Percentiles rank a stretch among this genome's conserved stretches.
Evolutionary conservation across 768 basidiomycete genomes (phyloP).

Genomic region (Tulasnella sp.): DNA sequence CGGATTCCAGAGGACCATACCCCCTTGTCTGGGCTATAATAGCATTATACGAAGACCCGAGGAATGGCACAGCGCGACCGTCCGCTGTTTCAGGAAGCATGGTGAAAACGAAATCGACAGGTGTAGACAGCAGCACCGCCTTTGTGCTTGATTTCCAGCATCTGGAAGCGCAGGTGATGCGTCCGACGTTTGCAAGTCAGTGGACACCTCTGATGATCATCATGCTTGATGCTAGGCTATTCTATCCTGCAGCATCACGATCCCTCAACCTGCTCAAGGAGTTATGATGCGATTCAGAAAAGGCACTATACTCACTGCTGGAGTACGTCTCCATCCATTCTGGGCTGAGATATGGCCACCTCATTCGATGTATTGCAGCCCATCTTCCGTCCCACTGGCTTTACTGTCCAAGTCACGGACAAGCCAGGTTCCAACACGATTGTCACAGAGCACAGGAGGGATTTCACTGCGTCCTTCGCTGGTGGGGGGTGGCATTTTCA

Average conservation of each 20-base stretch:
- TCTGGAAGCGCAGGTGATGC: constrained; percentile 36
- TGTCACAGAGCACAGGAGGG: constrained; percentile 45
- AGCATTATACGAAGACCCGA: constrained; percentile 64
- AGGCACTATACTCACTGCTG: constrained; percentile 48
- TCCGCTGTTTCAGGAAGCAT: constrained; percentile 55
- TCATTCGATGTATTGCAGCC: constrained; percentile 28
- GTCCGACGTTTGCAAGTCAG: constrained; percentile 16
- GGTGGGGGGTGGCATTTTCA: constrained; percentile 76
- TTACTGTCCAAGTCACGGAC: constrained; percentile 50
- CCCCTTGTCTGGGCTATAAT: constrained; percentile 75
- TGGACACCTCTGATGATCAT: constrained; percentile 16
- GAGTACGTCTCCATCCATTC: background rate
- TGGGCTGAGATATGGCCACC: constrained; percentile 22
- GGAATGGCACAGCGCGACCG: constrained; percentile 50
- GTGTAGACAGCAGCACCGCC: constrained; percentile 66
- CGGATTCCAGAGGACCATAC: constrained; percentile 53
- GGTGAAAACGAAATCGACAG: constrained; percentile 63
- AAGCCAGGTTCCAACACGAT: constrained; percentile 35
- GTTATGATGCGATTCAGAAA: constrained; percentile 63
- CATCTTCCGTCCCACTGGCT: constrained; percentile 54
- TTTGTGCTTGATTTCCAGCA: constrained; percentile 63
- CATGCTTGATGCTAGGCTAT: constrained; percentile 39
- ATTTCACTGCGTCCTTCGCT: constrained; percentile 30
- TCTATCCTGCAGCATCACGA: constrained; percentile 56
- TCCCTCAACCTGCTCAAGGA: constrained; percentile 37